Evolutionary conservation across 208 protist species (phyloP), one percentile per base, ranked within the genome.

Genomic region (Trypanosoma theileri): DNA sequence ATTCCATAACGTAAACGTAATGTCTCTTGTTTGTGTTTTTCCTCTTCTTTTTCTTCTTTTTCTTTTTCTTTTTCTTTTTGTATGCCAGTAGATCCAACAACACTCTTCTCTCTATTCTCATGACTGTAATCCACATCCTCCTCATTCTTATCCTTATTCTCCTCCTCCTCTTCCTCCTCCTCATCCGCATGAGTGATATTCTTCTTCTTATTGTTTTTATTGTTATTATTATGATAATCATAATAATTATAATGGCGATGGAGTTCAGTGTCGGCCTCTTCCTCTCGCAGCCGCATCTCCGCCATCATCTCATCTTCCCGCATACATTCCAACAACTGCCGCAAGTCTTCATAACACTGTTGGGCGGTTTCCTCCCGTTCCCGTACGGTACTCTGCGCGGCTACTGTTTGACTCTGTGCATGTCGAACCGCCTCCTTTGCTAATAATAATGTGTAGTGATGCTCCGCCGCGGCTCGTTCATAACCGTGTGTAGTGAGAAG

Each of bases 271-370:
- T 52, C 62, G 3, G 42, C 52, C 50, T 68, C 70, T 46, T 63
- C 55, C 10, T 55, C 57, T 17, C 46, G 19, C 19, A 42, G 22
- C 54, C 21, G n/a, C 16, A 13, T 17, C 56, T 75, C 62, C 48
- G 50, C 60, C 26, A 19, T 48, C 12, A 21, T 19, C 40, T 69
- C 70, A 50, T 69, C 60, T 21, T 60, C 62, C 28, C 55, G 62
- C 45, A 75, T 64, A 19, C 45, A 54, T 21, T 57, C 35, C n/a
- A 75, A 48, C 31, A 75, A 62, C 11, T 31, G 7, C 17, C 63
- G 40, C 2, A 75, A 41, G 21, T 75, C 62, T 17, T 69, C 56
- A 54, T 60, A 64, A 42, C 55, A 69, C 62, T 65, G 62, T 44
- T 65, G 55, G 19, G 12, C 12, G 1, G 55, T 50, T 8, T 45